These are phyloP conservation scores for Scedosporium dehoogii DNA, from an alignment of 2,329 filamentous ascomycete species.

Conservation along the genomic window DNA sequence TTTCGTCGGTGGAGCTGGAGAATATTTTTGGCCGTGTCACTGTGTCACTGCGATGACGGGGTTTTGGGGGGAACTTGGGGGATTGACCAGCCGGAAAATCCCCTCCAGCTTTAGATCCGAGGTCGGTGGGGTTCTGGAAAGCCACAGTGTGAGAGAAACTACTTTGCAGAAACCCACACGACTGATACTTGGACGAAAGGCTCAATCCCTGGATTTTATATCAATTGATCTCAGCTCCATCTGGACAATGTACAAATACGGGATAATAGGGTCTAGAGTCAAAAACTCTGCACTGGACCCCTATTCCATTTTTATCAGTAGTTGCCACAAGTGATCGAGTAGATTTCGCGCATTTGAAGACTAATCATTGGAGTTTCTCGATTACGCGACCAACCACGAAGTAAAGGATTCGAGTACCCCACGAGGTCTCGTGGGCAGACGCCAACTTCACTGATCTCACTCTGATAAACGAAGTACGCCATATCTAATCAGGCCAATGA, in stretches of 20 bases:
- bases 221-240: too few relatives aligned
- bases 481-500: background rate
- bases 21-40: background rate
- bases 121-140: background rate
- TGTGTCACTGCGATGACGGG: background rate
- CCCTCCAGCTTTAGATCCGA: background rate
- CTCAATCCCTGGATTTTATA: too few relatives aligned
- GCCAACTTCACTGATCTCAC: too few relatives aligned
- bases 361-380: background rate
- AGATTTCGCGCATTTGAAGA: background rate
- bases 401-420: too few relatives aligned
- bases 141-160: background rate
- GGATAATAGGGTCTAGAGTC: background rate
- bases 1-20: background rate
- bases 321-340: background rate
- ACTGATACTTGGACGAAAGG: background rate
- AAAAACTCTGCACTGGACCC: background rate
- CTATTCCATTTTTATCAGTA: background rate
- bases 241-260: too few relatives aligned
- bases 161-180: background rate
- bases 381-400: too few relatives aligned
- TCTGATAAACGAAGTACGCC: too few relatives aligned
- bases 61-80: background rate
- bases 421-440: too few relatives aligned
- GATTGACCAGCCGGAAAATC: background rate